Evolutionary conservation across 2,329 filamentous ascomycete species (phyloP), one percentile per base, ranked within the genome.

Genomic region (Penicillium sp.): DNA sequence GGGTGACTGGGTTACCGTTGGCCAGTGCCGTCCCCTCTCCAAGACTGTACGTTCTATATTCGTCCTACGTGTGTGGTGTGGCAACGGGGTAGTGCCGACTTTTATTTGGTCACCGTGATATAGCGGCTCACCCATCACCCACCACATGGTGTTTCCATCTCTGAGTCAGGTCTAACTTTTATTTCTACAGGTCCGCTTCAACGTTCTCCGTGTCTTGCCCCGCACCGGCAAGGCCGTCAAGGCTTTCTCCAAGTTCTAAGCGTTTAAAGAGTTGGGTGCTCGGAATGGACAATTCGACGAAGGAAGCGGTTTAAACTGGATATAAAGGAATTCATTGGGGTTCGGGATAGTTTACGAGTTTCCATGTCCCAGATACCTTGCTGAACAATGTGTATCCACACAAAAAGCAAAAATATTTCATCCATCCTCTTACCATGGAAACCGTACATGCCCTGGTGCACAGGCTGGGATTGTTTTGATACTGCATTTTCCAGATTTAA

Each of bases 191-290:
- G 87, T 95, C 72, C 93, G 93, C 74, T 98, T 98, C 88, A 98
- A 98, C 81, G 90, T 96, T 73, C 88, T 98, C 73, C 90, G 93
- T 71, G 93, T 98, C 69, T 87, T 97, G 69, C 91, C 91, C 77
- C 85, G 90, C 79, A 95, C 89, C 69, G 89, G 90, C 78, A 96
- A 96, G 86, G 78, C 83, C 68, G 89, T 96, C 76, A 98, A 98
- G 89, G 77, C 84, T 75, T 98, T 98, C 85, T 81, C 76, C 81
- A 98, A 98, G 84, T 98, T 98, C 82, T 98, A 95, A 85, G 66
- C 59, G 63, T 60, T 55, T 53, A 55, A 52, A 58, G 49, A 60
- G 52, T 50, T 50, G 58, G 60, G 59, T 63, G 59, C 57, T 65
- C 57, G 58, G 55, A 56, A 58, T 51, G 53, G 59, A 56, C 56